Evolutionary conservation across 352 stramenopile species (phyloP).

Genomic region (Phytopythium delawarense): DNA sequence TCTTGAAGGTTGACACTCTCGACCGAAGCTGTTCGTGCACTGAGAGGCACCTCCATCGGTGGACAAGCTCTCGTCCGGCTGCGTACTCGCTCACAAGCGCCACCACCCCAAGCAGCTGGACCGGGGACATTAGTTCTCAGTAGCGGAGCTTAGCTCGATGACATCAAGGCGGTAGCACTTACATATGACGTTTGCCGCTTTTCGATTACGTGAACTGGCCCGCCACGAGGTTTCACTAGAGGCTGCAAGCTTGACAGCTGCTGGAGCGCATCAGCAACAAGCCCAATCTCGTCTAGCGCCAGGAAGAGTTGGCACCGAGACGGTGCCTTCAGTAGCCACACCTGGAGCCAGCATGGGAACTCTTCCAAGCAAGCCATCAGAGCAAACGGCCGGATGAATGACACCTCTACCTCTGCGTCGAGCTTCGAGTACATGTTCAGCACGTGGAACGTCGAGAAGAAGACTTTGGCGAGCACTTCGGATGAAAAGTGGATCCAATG

Average conservation of each 20-base stretch:
- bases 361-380: conserved; percentile 31
- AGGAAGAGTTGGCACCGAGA: conserved; percentile 11
- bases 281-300: conserved; percentile 25
- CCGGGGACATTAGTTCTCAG: background rate
- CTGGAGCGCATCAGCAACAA: conserved; percentile 36
- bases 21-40: conserved; percentile 22
- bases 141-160: background rate
- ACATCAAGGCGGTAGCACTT: conserved; percentile 8
- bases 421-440: conserved; percentile 33
- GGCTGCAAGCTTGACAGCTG: conserved; percentile 32
- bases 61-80: conserved; percentile 21
- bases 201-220: conserved; percentile 12
- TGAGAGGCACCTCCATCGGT: conserved; percentile 18
- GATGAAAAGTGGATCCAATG: conserved; percentile 60
- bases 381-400: conserved; percentile 18
- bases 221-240: conserved; percentile 9
- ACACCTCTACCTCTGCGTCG: conserved; percentile 19
- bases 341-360: conserved; percentile 34
- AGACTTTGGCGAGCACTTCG: conserved; percentile 34
- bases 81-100: conserved; percentile 28
- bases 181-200: conserved; percentile 23
- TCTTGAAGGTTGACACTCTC: conserved; percentile 16
- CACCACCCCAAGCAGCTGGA: conserved; percentile 22
- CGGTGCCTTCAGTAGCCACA: conserved; percentile 45
- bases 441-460: conserved; percentile 40